A percentile compares a stretch with the other conserved stretches of the same genome.
phyloP scores from a whole-genome alignment of 345 rosid genomes.

The Cochlearia excelsa region DNA sequence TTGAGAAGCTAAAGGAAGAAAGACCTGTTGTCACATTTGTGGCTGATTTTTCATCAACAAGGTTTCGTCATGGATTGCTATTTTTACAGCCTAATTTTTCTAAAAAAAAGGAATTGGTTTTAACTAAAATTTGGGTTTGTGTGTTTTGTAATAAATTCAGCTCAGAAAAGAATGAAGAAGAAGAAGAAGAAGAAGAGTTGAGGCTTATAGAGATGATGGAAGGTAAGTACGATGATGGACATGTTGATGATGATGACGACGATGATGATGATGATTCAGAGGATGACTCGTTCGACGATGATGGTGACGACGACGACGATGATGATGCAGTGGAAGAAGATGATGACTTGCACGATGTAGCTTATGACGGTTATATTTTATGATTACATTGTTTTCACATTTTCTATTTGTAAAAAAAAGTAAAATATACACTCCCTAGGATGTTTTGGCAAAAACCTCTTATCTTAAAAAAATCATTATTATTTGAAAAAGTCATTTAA shows the following conservation, averaged over 20 bases:
- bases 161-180: conserved; percentile 15
- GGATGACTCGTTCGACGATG: not conserved
- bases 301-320: not conserved
- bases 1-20: conserved; percentile 64
- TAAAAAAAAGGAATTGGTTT: not conserved
- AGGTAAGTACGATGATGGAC: conserved; percentile 4
- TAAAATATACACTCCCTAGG: too few relatives aligned
- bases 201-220: conserved; percentile 34
- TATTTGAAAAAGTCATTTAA: too few relatives aligned
- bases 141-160: conserved; percentile 12
- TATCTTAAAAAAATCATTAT: too few relatives aligned
- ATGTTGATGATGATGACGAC: not conserved
- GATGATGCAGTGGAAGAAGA: not conserved
- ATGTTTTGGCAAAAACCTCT: too few relatives aligned
- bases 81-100: too few relatives aligned
- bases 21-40: conserved; percentile 67
- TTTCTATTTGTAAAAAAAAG: too few relatives aligned
- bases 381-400: not conserved
- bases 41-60: conserved; percentile 57
- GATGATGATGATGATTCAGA: not conserved
- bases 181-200: conserved; percentile 27
- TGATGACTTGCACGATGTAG: not conserved
- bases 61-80: conserved; percentile 4
- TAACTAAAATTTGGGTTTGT: not conserved
- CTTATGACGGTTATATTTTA: not conserved